phyloP scores from a whole-genome alignment of 306 rosid species.

The Malus asiatica region DNA sequence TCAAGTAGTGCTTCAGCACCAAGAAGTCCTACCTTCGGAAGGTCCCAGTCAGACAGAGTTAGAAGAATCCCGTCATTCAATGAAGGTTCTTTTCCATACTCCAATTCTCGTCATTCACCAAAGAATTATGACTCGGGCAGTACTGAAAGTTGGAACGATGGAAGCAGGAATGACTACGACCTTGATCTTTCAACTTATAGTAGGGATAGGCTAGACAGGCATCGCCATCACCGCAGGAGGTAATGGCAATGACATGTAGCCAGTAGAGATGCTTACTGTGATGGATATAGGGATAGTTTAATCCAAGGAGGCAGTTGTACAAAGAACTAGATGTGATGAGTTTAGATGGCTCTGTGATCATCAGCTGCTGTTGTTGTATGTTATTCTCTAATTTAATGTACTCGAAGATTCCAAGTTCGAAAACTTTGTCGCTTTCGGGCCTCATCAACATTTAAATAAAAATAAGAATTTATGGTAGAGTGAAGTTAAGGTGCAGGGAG shows the following conservation, averaged over 20 bases:
- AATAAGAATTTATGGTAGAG: no score
- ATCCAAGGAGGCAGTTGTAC: slow-evolving; percentile 8
- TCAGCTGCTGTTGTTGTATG: slow-evolving; percentile 1
- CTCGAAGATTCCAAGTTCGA: not conserved
- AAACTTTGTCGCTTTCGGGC: not conserved
- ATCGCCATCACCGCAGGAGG: slow-evolving; percentile 45
- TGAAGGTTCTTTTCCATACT: slow-evolving; percentile 45
- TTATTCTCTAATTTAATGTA: not conserved
- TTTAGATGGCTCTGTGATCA: slow-evolving; percentile 17
- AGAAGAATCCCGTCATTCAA: slow-evolving; percentile 42
- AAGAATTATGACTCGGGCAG: slow-evolving; percentile 29
- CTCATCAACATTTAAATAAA: no score
- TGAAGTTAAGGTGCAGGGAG: no score
- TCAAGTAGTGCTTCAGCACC: not conserved
- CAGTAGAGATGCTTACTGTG: slow-evolving; percentile 10
- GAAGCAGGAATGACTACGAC: slow-evolving; percentile 29
- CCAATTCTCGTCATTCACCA: slow-evolving; percentile 15
- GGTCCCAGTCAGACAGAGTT: slow-evolving; percentile 45
- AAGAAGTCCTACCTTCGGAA: slow-evolving; percentile 30
- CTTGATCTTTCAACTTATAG: slow-evolving; percentile 23
- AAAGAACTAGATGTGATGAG: slow-evolving; percentile 16
- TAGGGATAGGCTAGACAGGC: slow-evolving; percentile 35
- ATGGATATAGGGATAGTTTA: not conserved
- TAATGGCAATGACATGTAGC: slow-evolving; percentile 11
- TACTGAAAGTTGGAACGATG: slow-evolving; percentile 24